phyloP scores from a whole-genome alignment of 2,329 filamentous ascomycete genomes.

The Tolypocladium album region DNA sequence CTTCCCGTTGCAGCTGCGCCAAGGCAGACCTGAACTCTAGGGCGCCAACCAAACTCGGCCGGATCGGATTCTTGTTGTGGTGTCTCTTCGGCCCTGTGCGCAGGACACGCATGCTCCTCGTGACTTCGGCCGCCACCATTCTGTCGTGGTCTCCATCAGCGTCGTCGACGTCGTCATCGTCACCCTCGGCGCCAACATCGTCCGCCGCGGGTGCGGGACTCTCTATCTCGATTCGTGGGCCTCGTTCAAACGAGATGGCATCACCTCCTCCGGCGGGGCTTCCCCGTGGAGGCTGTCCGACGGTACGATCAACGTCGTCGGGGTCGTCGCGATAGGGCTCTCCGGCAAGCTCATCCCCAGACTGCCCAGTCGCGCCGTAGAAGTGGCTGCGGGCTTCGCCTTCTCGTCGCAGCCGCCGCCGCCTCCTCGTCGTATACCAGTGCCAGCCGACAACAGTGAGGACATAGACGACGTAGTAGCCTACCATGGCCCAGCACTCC shows the following conservation, averaged over 20 bases:
- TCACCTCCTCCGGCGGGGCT: slow-evolving; percentile 17
- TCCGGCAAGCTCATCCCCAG: slow-evolving; percentile 39
- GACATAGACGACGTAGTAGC: slow-evolving; percentile 85
- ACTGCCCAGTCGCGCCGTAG: slow-evolving; percentile 41
- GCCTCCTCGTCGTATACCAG: slow-evolving; percentile 63
- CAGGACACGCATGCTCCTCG: slow-evolving; percentile 84
- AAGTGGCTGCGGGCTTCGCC: slow-evolving; percentile 66
- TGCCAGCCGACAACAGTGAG: slow-evolving; percentile 83
- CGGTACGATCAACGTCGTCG: slow-evolving; percentile 15
- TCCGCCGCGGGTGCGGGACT: slow-evolving; percentile 19
- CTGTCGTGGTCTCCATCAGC: slow-evolving; percentile 45
- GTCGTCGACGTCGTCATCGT: slow-evolving; percentile 25
- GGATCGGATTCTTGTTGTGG: slow-evolving; percentile 63
- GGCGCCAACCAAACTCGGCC: slow-evolving; percentile 85
- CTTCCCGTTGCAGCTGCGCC: slow-evolving; percentile 73
- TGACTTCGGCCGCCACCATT: slow-evolving; percentile 70
- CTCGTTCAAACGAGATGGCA: slow-evolving; percentile 32
- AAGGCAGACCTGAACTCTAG: slow-evolving; percentile 88
- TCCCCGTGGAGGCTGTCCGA: slow-evolving; percentile 7
- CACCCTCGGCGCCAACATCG: slow-evolving; percentile 23
- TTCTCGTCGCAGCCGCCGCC: slow-evolving; percentile 50
- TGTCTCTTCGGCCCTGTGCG: slow-evolving; percentile 56
- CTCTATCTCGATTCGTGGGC: slow-evolving; percentile 36
- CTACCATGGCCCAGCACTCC: slow-evolving; percentile 88
- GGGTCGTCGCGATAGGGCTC: slow-evolving; percentile 56